Conservation (phyloP, 495 filamentous ascomycete species). For the Xylaria flabelliformis region DNA sequence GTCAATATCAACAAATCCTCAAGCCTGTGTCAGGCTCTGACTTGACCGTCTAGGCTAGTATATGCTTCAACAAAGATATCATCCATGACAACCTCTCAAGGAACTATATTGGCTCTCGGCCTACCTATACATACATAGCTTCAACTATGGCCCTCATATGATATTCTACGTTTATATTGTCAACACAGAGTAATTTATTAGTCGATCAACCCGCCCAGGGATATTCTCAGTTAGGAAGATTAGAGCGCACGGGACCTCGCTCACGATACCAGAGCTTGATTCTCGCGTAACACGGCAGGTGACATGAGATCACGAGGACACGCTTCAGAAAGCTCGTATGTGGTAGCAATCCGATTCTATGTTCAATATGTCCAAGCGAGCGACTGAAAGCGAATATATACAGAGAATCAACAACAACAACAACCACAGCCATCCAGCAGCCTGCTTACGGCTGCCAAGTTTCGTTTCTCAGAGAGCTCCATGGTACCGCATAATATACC, state of each 20-base stretch:
- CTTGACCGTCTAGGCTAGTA: not conserved
- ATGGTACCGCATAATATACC: not conserved
- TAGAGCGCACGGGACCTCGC: too few species aligned
- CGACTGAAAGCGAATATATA: conserved; percentile 24
- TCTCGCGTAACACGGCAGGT: too few species aligned
- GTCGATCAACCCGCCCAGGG: not conserved
- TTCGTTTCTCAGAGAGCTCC: not conserved
- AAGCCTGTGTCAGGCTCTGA: not conserved
- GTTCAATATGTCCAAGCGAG: conserved; percentile 17
- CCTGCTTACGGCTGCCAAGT: not conserved
- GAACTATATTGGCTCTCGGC: not conserved
- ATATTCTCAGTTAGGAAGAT: not conserved
- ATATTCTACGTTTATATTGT: not conserved
- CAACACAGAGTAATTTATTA: not conserved
- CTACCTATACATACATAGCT: not conserved
- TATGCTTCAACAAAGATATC: not conserved
- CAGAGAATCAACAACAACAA: conserved; percentile 12
- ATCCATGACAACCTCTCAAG: not conserved
- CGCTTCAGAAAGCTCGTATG: not conserved
- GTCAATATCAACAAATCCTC: not conserved
- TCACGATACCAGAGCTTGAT: too few species aligned
- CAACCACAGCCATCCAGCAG: conserved; percentile 10
- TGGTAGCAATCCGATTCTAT: not conserved
- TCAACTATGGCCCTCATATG: not conserved
- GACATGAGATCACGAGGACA: not conserved